phyloP scores from a whole-genome alignment of 805 yeast genomes.

The Metschnikowia colocasiae region DNA sequence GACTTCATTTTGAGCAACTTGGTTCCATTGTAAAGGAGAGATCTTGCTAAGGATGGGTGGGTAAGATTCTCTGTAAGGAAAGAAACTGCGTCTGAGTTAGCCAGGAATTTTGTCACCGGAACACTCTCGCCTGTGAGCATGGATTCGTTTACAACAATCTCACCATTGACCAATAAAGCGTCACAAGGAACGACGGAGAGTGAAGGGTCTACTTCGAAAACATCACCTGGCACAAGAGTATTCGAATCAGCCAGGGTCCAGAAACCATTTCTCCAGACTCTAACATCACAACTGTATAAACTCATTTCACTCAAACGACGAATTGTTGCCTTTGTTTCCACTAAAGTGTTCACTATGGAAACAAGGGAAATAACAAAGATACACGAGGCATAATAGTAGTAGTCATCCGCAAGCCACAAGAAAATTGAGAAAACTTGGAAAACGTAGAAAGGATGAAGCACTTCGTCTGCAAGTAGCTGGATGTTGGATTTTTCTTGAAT shows the following conservation, averaged over 20 bases:
- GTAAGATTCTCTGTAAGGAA: slow-evolving; percentile 58
- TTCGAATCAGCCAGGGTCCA: slow-evolving; percentile 79
- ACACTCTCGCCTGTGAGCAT: slow-evolving; percentile 98
- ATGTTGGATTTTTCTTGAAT: slow-evolving; percentile 66
- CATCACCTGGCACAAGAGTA: slow-evolving; percentile 93
- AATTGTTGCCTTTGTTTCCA: slow-evolving; percentile 82
- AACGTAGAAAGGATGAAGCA: slow-evolving; percentile 90
- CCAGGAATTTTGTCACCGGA: slow-evolving; percentile 81
- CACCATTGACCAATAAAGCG: slow-evolving; percentile 81
- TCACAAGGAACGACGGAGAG: slow-evolving; percentile 80
- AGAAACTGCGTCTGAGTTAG: slow-evolving; percentile 58
- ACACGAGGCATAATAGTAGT: slow-evolving; percentile 90
- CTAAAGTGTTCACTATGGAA: slow-evolving; percentile 72
- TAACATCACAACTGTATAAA: slow-evolving; percentile 67
- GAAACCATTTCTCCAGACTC: slow-evolving; percentile 89
- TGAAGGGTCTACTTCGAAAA: slow-evolving; percentile 87
- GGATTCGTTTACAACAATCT: slow-evolving; percentile 93
- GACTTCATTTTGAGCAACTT: slow-evolving; percentile 78
- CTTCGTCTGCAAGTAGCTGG: slow-evolving; percentile 76
- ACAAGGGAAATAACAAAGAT: slow-evolving; percentile 81
- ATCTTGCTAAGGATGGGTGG: slow-evolving; percentile 63
- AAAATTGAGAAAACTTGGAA: slow-evolving; percentile 91
- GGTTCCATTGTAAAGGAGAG: slow-evolving; percentile 85
- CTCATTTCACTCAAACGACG: slow-evolving; percentile 71
- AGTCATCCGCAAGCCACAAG: slow-evolving; percentile 88